Evolutionary conservation across 2,329 filamentous ascomycete genomes (phyloP).

Genomic region (Colletotrichum sp.): DNA sequence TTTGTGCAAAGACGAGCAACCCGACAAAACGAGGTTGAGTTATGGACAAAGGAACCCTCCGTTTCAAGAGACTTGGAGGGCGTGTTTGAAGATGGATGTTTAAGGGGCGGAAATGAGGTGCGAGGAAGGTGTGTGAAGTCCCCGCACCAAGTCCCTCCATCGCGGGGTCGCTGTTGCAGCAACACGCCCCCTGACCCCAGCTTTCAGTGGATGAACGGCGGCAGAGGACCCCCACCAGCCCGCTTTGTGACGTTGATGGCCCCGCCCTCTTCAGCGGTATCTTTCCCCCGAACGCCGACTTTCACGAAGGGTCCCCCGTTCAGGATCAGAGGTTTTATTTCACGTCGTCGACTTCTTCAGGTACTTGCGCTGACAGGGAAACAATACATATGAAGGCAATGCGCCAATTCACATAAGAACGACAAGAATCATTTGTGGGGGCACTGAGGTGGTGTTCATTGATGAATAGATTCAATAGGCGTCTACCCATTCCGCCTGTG

Average conservation of each 20-base stretch:
- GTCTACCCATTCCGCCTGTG: constrained; percentile 44
- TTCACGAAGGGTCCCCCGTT: neutral
- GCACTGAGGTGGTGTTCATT: constrained; percentile 1
- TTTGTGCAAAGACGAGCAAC: no score
- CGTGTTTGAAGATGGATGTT: neutral
- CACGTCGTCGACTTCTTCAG: neutral
- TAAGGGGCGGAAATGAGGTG: neutral
- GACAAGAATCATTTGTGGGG: no score
- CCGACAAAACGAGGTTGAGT: neutral
- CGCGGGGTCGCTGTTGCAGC: constrained; percentile 10
- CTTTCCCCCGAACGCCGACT: constrained; percentile 16
- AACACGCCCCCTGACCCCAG: neutral
- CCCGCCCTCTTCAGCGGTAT: constrained; percentile 10
- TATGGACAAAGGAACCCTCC: neutral
- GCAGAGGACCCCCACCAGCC: neutral
- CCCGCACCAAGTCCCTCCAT: constrained; percentile 11
- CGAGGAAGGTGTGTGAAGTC: constrained; percentile 2
- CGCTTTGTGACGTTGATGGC: constrained; percentile 6
- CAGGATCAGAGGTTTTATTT: neutral
- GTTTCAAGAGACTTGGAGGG: neutral
- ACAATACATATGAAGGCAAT: neutral
- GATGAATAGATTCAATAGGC: constrained; percentile 59
- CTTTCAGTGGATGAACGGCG: neutral
- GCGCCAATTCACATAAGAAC: no score
- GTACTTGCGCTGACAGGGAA: no score